Evolutionary conservation across 768 basidiomycete genomes (phyloP).

Genomic region (Pleurotus sapidus): DNA sequence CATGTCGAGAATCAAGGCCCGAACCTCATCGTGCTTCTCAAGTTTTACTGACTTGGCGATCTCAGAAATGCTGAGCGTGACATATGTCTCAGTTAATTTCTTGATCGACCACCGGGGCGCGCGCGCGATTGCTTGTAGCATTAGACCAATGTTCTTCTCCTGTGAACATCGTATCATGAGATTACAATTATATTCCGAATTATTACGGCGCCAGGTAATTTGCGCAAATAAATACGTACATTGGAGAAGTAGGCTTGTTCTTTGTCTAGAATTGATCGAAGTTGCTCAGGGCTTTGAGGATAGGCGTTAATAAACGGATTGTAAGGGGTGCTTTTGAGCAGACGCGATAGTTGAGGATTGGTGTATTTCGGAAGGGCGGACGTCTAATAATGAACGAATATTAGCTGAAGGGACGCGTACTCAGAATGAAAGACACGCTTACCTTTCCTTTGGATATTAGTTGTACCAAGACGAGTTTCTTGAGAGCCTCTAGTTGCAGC

Average conservation of each 20-base stretch:
- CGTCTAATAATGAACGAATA: slow-evolving; percentile 24
- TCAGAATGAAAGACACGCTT: slow-evolving; percentile 4
- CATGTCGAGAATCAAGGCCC: slow-evolving; percentile 68
- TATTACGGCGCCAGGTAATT: slow-evolving; percentile 13
- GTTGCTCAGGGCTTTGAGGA: slow-evolving; percentile 45
- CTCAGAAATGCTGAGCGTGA: slow-evolving; percentile 71
- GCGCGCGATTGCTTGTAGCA: slow-evolving; percentile 61
- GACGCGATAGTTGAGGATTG: slow-evolving; percentile 49
- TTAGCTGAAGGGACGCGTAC: not conserved
- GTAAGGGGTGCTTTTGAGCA: slow-evolving; percentile 71
- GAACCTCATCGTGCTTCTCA: slow-evolving; percentile 50
- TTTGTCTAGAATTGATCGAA: slow-evolving; percentile 50
- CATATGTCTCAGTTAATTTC: slow-evolving; percentile 79
- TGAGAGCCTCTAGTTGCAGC: slow-evolving; percentile 82
- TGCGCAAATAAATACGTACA: slow-evolving; percentile 26
- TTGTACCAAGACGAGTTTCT: slow-evolving; percentile 80
- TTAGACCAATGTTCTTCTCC: slow-evolving; percentile 74
- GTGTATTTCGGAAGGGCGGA: slow-evolving; percentile 72
- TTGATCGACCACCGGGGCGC: slow-evolving; percentile 78
- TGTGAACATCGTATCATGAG: slow-evolving; percentile 18
- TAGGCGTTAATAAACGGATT: slow-evolving; percentile 61
- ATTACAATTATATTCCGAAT: not conserved
- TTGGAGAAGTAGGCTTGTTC: slow-evolving; percentile 49
- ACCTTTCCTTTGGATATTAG: slow-evolving; percentile 78
- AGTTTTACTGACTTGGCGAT: slow-evolving; percentile 59